phyloP scores from a whole-genome alignment of 1,139 yeast species.

The Hyphopichia fennica region DNA sequence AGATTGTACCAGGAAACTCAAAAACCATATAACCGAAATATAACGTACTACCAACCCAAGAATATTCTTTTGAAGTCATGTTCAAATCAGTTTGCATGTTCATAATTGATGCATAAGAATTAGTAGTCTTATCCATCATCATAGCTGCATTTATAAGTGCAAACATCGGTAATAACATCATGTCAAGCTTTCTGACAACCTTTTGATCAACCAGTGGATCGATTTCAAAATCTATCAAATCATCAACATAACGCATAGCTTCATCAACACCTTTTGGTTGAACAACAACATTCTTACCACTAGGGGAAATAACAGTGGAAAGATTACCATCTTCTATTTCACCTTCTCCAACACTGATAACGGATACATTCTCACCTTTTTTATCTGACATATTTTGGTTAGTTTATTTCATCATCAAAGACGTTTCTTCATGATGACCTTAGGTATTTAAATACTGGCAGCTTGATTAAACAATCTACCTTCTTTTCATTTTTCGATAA shows the following conservation, averaged over 20 bases:
- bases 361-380: too few relatives aligned
- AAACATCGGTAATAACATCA: slow-evolving; percentile 54
- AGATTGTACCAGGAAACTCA: slow-evolving; percentile 44
- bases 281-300: slow-evolving; percentile 2
- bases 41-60: slow-evolving; percentile 59
- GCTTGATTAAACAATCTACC: too few relatives aligned
- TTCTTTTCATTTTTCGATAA: too few relatives aligned
- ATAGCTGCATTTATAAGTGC: slow-evolving; percentile 57
- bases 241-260: slow-evolving; percentile 29
- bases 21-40: slow-evolving; percentile 53
- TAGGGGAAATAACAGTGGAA: slow-evolving; percentile 7
- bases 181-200: slow-evolving; percentile 49
- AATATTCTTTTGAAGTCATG: slow-evolving; percentile 43
- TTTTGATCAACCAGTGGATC: slow-evolving; percentile 16
- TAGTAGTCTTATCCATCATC: slow-evolving; percentile 65
- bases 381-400: too few relatives aligned
- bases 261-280: slow-evolving; percentile 35
- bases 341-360: too few relatives aligned
- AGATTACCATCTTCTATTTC: too few relatives aligned
- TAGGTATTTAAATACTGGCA: too few relatives aligned
- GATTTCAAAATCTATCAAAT: slow-evolving; percentile 13
- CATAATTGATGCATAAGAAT: slow-evolving; percentile 59
- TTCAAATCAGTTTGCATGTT: slow-evolving; percentile 55
- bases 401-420: too few relatives aligned
- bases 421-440: too few relatives aligned